phyloP scores from a whole-genome alignment of 2,329 filamentous ascomycete species.

The Penicillium digitatum region DNA sequence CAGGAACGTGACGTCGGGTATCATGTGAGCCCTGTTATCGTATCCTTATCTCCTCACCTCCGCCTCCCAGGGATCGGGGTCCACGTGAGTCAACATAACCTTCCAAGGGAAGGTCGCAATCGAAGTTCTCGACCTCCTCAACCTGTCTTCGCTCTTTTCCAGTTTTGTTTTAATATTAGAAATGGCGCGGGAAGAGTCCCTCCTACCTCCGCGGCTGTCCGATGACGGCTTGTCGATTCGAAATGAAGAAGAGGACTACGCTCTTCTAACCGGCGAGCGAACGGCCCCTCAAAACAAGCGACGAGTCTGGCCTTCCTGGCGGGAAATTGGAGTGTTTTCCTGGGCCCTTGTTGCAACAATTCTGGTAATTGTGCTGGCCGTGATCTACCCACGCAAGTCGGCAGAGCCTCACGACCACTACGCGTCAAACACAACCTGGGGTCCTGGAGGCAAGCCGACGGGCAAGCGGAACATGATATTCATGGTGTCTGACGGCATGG shows the following conservation, averaged over 20 bases:
- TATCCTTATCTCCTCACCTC: slow-evolving; percentile 10
- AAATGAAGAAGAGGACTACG: slow-evolving; percentile 59
- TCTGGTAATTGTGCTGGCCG: slow-evolving; percentile 72
- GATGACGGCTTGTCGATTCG: slow-evolving; percentile 54
- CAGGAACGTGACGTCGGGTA: slow-evolving; percentile 5
- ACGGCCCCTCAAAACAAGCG: slow-evolving; percentile 26
- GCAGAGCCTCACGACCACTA: slow-evolving; percentile 35
- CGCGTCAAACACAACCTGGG: slow-evolving; percentile 31
- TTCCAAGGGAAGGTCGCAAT: not conserved
- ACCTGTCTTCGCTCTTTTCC: not conserved
- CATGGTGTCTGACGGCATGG: slow-evolving; percentile 99
- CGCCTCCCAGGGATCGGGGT: slow-evolving; percentile 1
- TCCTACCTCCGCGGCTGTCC: slow-evolving; percentile 53
- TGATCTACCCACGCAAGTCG: slow-evolving; percentile 69
- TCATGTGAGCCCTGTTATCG: slow-evolving; percentile 11
- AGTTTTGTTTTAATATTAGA: not conserved
- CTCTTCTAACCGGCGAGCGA: slow-evolving; percentile 57
- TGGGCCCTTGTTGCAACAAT: slow-evolving; percentile 82
- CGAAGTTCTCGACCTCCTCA: not conserved
- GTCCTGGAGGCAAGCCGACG: slow-evolving; percentile 42
- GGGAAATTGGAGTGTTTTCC: slow-evolving; percentile 70
- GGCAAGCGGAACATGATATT: slow-evolving; percentile 93
- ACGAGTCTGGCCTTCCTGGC: slow-evolving; percentile 57
- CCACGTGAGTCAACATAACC: slow-evolving; percentile 1
- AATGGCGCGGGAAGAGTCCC: slow-evolving; percentile 48